These are phyloP conservation scores for Ascochyta koolunga DNA, from an alignment of 2,329 filamentous ascomycete species.

Conservation along the genomic window DNA sequence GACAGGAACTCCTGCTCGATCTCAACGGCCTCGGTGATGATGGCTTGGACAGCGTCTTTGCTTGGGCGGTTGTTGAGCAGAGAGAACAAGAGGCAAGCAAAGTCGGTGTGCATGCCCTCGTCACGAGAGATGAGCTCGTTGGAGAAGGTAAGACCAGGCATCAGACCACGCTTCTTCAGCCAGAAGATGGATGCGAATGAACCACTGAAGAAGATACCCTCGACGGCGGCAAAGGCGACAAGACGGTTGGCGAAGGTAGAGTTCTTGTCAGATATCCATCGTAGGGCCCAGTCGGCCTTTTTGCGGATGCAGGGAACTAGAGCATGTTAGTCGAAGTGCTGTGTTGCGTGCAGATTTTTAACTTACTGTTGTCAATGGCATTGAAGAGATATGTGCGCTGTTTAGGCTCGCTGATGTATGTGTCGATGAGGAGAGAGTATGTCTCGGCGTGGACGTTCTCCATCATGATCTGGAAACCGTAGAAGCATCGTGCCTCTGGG, in stretches of 20 bases:
- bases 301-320: conserved; percentile 92
- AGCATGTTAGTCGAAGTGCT: conserved; percentile 32
- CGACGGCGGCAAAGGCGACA: conserved; percentile 94
- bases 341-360: background rate
- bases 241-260: conserved; percentile 95
- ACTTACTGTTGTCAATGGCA: conserved; percentile 93
- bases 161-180: conserved; percentile 99
- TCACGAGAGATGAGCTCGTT: conserved; percentile 99
- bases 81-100: conserved; percentile 96
- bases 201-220: conserved; percentile 99
- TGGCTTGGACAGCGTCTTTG: conserved; percentile 79
- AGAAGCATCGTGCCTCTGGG: conserved; percentile 98
- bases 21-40: conserved; percentile 90
- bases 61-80: conserved; percentile 90
- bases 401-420: conserved; percentile 97
- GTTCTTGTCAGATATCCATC: conserved; percentile 91
- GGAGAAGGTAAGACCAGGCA: conserved; percentile 98
- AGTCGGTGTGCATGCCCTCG: conserved; percentile 99
- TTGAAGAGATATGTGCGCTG: conserved; percentile 97
- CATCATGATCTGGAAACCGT: conserved; percentile 99
- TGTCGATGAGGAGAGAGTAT: conserved; percentile 98
- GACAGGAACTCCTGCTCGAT: conserved; percentile 99
- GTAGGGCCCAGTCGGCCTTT: conserved; percentile 97
- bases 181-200: conserved; percentile 99
- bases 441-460: conserved; percentile 99